Conservation (phyloP, 495 filamentous ascomycete genomes). For the Aspergillus coremiiformis region DNA sequence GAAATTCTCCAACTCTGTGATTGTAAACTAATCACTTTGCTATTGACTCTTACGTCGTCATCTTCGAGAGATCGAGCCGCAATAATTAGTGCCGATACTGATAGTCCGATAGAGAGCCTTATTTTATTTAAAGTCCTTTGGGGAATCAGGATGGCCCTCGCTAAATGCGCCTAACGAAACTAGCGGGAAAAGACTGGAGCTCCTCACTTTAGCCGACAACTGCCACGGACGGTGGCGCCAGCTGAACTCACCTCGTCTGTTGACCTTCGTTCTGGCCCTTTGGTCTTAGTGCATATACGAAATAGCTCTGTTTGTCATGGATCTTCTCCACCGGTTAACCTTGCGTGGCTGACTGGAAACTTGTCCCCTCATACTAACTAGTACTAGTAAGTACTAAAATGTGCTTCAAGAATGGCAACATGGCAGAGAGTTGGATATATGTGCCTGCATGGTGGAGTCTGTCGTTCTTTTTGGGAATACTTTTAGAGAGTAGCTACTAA, state of each 20-base stretch:
- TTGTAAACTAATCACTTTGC: too few species aligned
- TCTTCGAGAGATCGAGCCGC: neutral
- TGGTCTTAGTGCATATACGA: conserved; percentile 6
- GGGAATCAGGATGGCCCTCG: neutral
- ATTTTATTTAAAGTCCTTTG: neutral
- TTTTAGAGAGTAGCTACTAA: conserved; percentile 8
- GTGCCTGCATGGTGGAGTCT: conserved; percentile 18
- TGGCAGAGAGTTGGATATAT: conserved; percentile 4
- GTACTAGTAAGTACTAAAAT: conserved; percentile 7
- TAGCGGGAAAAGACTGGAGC: conserved; percentile 16
- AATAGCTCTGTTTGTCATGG: conserved; percentile 8
- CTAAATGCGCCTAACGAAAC: conserved; percentile 15
- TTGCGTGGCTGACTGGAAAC: conserved; percentile 22
- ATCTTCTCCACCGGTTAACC: conserved; percentile 12
- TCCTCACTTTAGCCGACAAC: neutral
- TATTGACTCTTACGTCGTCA: neutral
- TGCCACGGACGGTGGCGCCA: conserved; percentile 26
- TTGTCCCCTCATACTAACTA: conserved; percentile 1
- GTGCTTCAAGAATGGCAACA: conserved; percentile 8
- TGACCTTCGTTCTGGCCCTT: conserved; percentile 14
- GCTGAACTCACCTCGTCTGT: conserved; percentile 25
- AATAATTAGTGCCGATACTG: neutral
- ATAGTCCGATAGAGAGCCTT: conserved; percentile 21
- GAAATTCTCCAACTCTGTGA: too few species aligned
- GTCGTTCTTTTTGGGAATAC: conserved; percentile 2